Evolutionary conservation across 495 filamentous ascomycete genomes (phyloP), one percentile per base, ranked within the genome.

Genomic region (Penicillium paxilli): DNA sequence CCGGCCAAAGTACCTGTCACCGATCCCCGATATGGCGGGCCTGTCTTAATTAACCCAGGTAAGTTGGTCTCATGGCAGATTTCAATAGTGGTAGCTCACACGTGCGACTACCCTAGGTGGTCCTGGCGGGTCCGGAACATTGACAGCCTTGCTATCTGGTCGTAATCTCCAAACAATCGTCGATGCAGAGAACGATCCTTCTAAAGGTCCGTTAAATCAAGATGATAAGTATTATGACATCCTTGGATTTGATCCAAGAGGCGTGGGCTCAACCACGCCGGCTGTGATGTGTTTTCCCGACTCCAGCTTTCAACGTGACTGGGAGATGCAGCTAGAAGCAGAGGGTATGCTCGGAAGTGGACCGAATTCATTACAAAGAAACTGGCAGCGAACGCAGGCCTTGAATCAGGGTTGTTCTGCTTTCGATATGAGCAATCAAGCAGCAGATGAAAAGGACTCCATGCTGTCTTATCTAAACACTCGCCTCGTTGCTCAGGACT

Each of bases 231-330:
- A 79, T 49, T 84, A 72, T 55, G 83, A 86, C 49, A 73, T 85
- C 20, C 69, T 86, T 35, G 73, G 77, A 0, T 84, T 83, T 48
- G 82, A 84, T 61, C 79, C 81, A 8, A 71, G 82, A 1, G 81
- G 82, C 0, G 73, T 84, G 16, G 76, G 75, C n/a, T 69, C 72
- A 14, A 78, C 79, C 1, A 73, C 69, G 0, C 82, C 82, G 1
- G 57, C 62, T 1, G 70, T 77, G 24, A 68, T 67, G 16, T 85
- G 82, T 59, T 80, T 83, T 21, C 73, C 77, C 0, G 62, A 72
- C 32, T 51, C 69, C 2, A 57, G 64, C 5, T 68, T 71, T 7
- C 72, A 74, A 53, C 60, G 58, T 37, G 66, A 66, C 28, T 76
- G 72, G 65, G 72, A 78, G 26, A 49, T 71, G 48, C 69, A 75